These are phyloP conservation scores for Mortierella sp. DNA, from an alignment of 371 early-diverging fungal genomes.

Conservation along the genomic window DNA sequence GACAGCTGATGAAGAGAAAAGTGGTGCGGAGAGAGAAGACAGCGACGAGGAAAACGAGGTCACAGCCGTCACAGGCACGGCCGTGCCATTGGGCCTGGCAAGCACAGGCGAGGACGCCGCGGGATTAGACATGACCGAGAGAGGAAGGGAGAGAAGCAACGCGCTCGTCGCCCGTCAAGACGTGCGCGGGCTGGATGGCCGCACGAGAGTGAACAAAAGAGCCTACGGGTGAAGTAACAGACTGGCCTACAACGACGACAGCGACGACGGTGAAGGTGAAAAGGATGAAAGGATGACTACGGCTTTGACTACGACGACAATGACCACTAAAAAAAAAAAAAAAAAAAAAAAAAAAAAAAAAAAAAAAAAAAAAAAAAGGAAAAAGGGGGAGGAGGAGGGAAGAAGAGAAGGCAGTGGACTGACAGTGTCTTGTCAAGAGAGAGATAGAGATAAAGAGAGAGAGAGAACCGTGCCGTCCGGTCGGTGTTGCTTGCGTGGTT, in stretches of 20 bases:
- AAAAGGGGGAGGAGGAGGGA: not conserved
- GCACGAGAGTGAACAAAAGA: not conserved
- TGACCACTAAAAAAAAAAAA: too few species aligned
- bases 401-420: not conserved
- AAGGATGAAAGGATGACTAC: too few species aligned
- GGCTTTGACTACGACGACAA: not conserved
- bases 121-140: too few species aligned
- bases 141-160: constrained; percentile 5
- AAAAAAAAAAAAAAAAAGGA: not conserved
- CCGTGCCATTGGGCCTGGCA: too few species aligned
- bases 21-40: constrained; percentile 8
- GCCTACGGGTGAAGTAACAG: not conserved
- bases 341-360: not conserved
- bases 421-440: not conserved
- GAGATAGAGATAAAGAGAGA: constrained; percentile 7
- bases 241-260: not conserved
- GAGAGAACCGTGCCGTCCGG: not conserved
- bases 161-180: not conserved
- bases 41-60: constrained; percentile 9
- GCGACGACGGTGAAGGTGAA: not conserved
- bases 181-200: not conserved
- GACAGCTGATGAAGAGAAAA: constrained; percentile 8
- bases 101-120: too few species aligned
- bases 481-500: too few species aligned
- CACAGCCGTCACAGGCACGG: too few species aligned